phyloP scores from a whole-genome alignment of 1,284 basidiomycete genomes.

The Cryptococcus sp. region DNA sequence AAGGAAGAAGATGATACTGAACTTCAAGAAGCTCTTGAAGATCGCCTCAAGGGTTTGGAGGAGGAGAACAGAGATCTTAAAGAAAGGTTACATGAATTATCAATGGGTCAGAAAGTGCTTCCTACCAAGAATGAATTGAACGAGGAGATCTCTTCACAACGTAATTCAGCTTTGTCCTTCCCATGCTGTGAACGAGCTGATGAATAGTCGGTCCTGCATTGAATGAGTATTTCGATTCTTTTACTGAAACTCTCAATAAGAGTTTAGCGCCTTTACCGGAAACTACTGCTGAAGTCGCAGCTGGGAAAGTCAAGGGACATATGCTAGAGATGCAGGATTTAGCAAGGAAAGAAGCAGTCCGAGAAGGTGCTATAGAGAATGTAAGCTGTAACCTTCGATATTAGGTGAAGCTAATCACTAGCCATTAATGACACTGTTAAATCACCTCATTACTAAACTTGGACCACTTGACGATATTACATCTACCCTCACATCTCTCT shows the following conservation, averaged over 20 bases:
- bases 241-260: background rate
- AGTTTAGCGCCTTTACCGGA: background rate
- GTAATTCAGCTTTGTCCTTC: constrained; percentile 12
- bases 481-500: constrained; percentile 4
- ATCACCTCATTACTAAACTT: constrained; percentile 19
- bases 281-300: constrained; percentile 2
- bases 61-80: constrained; percentile 16
- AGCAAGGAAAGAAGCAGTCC: background rate
- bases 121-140: constrained; percentile 29
- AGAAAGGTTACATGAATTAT: constrained; percentile 29
- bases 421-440: constrained; percentile 16
- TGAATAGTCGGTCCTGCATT: constrained; percentile 15
- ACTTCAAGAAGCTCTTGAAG: background rate
- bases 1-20: background rate
- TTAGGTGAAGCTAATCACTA: background rate
- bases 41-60: background rate
- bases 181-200: constrained; percentile 3
- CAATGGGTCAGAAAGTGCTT: constrained; percentile 18
- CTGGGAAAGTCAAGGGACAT: constrained; percentile 7
- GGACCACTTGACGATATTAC: constrained; percentile 13
- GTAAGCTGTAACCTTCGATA: background rate
- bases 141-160: constrained; percentile 22
- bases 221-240: constrained; percentile 8
- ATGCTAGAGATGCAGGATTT: constrained; percentile 5
- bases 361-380: background rate